Conservation (phyloP, 1,284 basidiomycete species). For the Apiotrichum akiyoshidainum region DNA sequence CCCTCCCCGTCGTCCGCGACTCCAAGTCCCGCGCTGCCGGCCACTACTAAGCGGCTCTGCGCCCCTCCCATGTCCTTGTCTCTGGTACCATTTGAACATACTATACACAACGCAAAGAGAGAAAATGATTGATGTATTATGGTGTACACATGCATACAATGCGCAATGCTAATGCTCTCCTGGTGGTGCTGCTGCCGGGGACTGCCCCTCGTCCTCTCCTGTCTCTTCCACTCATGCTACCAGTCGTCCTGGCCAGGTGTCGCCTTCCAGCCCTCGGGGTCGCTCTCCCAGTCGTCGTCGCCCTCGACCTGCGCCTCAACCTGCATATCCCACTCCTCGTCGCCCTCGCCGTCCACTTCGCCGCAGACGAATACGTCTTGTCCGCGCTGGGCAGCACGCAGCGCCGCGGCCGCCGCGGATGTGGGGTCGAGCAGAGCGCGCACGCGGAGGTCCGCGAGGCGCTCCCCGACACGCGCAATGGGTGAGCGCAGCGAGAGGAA, state of each 20-base stretch:
- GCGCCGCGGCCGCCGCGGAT: conserved; percentile 19
- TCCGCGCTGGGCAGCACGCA: conserved; percentile 32
- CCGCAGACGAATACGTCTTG: conserved; percentile 38
- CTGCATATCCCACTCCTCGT: conserved; percentile 3
- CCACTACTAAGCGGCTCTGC: too few relatives aligned
- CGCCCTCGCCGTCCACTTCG: conserved; percentile 16
- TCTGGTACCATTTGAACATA: too few relatives aligned
- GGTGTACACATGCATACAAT: conserved; percentile 4
- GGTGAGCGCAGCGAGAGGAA: conserved; percentile 31
- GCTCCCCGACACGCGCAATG: conserved; percentile 11
- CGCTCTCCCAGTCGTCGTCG: conserved; percentile 37
- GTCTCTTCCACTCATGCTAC: background rate
- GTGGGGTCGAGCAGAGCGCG: conserved; percentile 41
- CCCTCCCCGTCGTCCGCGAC: conserved; percentile 28
- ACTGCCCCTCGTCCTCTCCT: background rate
- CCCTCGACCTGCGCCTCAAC: conserved; percentile 12
- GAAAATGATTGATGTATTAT: background rate
- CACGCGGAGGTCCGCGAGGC: conserved; percentile 33
- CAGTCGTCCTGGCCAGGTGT: conserved; percentile 25
- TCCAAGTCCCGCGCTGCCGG: conserved; percentile 9
- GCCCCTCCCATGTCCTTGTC: too few relatives aligned
- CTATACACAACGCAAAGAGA: background rate
- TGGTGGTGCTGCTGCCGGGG: background rate
- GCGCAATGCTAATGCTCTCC: background rate
- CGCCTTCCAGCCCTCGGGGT: conserved; percentile 33